Evolutionary conservation across 1,139 yeast genomes (phyloP), one percentile per base, ranked within the genome.

Genomic region (Suhomyces bolitotheri): DNA sequence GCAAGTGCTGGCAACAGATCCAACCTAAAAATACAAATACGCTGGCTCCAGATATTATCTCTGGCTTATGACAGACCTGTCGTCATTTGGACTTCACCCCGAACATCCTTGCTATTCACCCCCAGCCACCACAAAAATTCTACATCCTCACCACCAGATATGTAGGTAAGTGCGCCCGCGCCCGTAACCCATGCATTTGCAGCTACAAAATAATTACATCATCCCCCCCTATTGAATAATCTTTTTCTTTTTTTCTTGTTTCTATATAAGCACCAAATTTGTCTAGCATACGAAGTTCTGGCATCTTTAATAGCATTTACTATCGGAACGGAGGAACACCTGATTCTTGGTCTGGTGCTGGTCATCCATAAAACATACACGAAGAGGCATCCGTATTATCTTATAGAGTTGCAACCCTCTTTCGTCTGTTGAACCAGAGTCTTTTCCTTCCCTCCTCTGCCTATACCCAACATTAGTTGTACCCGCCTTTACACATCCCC

Each of bases 201-300:
- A 28, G 29, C 25, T 33, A 34, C 33, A 34, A 19, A 34, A 29
- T 29, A 29, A 21, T 21, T 17, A 23, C 24, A 30, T 31, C 33
- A 25, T 22, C 28, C 31, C 36, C 34, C 37, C 33, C 33, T 29
- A 34, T 34, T 34, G 37, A 27, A 15, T 33, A 27, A 27, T 33
- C 22, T 33, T 33, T 29, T 24, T 33, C 25, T 29, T 17, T 17
- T 17, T 17, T 8, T 17, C 7, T 17, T 6, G 20, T 8, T 8
- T 7, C 6, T 17, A 17, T 17, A 17, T 17, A 17, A 17, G 20
- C 20, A 17, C 6, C 20, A 8, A 8, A 8, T 6, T 8, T 8
- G 20, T 8, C 20, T 17, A 8, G 6, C 8, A 17, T 17, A 6
- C 7, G 7, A 17, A 17, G 20, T 17, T 17, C 8, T 8, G 20